A percentile compares a stretch with the other conserved stretches of the same genome.
phyloP scores from a whole-genome alignment of 352 stramenopile species.

The Globisporangium nunn region DNA sequence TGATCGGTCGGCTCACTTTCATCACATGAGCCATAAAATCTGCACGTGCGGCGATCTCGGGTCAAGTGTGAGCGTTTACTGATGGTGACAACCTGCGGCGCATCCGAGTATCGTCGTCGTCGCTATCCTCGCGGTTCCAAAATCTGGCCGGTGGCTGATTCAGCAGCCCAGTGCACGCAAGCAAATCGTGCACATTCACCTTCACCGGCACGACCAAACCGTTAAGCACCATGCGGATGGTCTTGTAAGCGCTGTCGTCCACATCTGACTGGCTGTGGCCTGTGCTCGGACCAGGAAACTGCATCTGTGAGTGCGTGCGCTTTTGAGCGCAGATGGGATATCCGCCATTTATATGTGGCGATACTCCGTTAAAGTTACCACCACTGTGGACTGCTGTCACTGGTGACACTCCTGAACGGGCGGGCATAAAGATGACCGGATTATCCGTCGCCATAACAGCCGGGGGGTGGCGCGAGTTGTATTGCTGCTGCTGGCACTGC shows the following conservation, averaged over 20 bases:
- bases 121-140: not conserved
- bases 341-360: not conserved
- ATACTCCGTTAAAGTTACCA: not conserved
- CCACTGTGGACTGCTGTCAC: not conserved
- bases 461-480: not conserved
- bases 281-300: not conserved
- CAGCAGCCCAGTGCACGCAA: conserved; percentile 24
- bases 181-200: conserved; percentile 62
- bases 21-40: no score
- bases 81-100: no score
- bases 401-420: not conserved
- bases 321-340: not conserved
- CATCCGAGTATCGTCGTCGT: conserved; percentile 5
- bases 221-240: conserved; percentile 69
- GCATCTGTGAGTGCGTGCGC: conserved; percentile 4
- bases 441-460: not conserved
- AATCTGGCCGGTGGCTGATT: not conserved
- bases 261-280: not conserved
- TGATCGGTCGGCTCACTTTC: no score
- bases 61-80: not conserved
- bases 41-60: no score
- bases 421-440: not conserved
- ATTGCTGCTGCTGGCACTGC: not conserved
- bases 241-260: conserved; percentile 38
- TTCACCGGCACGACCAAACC: conserved; percentile 56